Conservation (phyloP, 2,329 filamentous ascomycete genomes). For the Neofusicoccum ribis region DNA sequence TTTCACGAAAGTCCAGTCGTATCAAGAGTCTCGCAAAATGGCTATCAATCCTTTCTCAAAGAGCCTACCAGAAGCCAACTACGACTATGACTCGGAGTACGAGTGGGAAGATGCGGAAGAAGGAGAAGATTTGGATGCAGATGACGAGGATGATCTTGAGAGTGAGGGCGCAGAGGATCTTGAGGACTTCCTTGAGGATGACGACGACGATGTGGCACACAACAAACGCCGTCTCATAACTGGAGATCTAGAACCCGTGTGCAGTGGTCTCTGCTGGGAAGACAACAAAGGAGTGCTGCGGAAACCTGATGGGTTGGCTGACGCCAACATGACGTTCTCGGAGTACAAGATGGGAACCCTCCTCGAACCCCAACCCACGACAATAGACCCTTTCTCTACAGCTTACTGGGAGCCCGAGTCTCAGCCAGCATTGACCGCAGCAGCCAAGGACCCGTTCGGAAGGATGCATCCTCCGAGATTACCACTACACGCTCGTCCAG, state of each 20-base stretch:
- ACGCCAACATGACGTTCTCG: slow-evolving; percentile 44
- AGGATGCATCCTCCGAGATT: slow-evolving; percentile 43
- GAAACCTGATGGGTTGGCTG: slow-evolving; percentile 46
- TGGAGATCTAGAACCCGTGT: slow-evolving; percentile 72
- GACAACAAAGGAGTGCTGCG: slow-evolving; percentile 46
- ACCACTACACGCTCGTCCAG: slow-evolving; percentile 44
- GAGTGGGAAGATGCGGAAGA: slow-evolving; percentile 82
- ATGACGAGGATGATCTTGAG: slow-evolving; percentile 67
- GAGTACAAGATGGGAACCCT: slow-evolving; percentile 75
- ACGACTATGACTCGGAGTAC: slow-evolving; percentile 82
- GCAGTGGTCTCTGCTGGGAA: slow-evolving; percentile 84
- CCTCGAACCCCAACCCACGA: slow-evolving; percentile 52
- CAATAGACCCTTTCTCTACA: slow-evolving; percentile 83
- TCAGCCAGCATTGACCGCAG: not conserved
- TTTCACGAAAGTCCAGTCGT: slow-evolving; percentile 60
- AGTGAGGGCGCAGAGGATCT: slow-evolving; percentile 84
- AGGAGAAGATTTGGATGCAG: slow-evolving; percentile 64
- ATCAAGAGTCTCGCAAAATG: slow-evolving; percentile 45
- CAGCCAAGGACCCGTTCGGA: slow-evolving; percentile 24
- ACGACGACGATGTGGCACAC: slow-evolving; percentile 70
- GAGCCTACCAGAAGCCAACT: slow-evolving; percentile 65
- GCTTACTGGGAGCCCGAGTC: slow-evolving; percentile 67
- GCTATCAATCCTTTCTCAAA: slow-evolving; percentile 57
- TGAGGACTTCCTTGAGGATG: slow-evolving; percentile 87
- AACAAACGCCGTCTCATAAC: slow-evolving; percentile 59